Evolutionary conservation across 2,329 filamentous ascomycete genomes (phyloP), one percentile per base, ranked within the genome.

Genomic region (Xylaria sp.): DNA sequence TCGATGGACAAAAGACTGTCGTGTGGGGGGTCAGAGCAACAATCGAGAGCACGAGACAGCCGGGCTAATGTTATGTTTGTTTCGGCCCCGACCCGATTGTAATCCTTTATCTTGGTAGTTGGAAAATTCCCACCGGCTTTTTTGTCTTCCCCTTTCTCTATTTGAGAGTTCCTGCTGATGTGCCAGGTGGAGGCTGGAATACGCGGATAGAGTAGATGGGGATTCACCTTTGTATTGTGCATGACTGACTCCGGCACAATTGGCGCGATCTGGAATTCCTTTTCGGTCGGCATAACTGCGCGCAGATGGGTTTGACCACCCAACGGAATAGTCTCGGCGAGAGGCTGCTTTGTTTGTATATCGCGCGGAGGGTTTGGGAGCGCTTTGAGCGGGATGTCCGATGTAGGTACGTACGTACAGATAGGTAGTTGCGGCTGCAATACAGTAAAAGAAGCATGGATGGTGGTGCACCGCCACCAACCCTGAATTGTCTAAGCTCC

Each of bases 161-260:
- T 20, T 36, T n/a, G n/a, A n/a, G n/a, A n/a, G n/a, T n/a, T 29
- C 2, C n/a, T 15, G 25, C 33, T 17, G 36, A 39, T 7, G 17
- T 25, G 20, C 38, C 5, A 49, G 39, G 54, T 9, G 39, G 11
- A 13, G 27, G 31, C 13, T 15, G 39, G 45, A 58, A 47, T 53
- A 51, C 25, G 39, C 33, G 56, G 54, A 66, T 42, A 70, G 36
- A 67, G n/a, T n/a, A n/a, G n/a, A n/a, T n/a, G n/a, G 61, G 61
- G 63, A 66, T 65, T 75, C 78, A 93, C 92, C 85, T 91, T 90
- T 66, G 89, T 89, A 82, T 96, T 96, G 84, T 95, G 92, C 74
- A 92, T 81, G 53, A 96, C 85, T 70, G 91, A 93, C 77, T 94
- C 92, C 71, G 87, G 88, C 74, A 95, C 92, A 62, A 95, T 88